phyloP scores from a whole-genome alignment of 441 rosid species.

The Mallotus repandus region DNA sequence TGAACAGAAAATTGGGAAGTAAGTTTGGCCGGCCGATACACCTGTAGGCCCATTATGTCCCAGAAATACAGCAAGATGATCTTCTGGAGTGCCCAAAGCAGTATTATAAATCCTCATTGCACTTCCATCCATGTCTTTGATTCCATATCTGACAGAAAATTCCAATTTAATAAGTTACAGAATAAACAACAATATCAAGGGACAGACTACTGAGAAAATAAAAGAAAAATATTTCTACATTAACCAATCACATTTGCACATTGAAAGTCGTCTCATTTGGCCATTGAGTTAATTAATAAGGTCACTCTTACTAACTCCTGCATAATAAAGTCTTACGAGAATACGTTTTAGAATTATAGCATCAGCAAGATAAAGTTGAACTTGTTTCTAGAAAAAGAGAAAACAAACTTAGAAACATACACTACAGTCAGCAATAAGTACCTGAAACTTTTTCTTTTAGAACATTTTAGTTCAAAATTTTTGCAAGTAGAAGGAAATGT shows the following conservation, averaged over 20 bases:
- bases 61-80: slow-evolving; percentile 71
- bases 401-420: neutral
- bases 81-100: slow-evolving; percentile 63
- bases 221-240: neutral
- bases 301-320: neutral
- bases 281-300: neutral
- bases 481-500: neutral
- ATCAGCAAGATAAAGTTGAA: neutral
- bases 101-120: slow-evolving; percentile 54
- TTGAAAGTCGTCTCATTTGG: slow-evolving; percentile 2
- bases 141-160: slow-evolving; percentile 58
- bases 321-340: neutral
- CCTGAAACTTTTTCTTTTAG: too few species aligned
- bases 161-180: slow-evolving; percentile 14
- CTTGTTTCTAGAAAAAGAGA: neutral
- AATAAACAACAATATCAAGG: neutral
- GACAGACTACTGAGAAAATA: neutral
- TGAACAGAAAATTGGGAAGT: slow-evolving; percentile 12
- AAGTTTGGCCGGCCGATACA: slow-evolving; percentile 25
- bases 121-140: slow-evolving; percentile 67
- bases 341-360: neutral
- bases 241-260: neutral
- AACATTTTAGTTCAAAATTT: neutral
- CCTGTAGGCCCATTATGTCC: slow-evolving; percentile 94
- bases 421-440: neutral